Evolutionary conservation across 345 rosid species (phyloP).

Genomic region (Raphanus raphanistrum): DNA sequence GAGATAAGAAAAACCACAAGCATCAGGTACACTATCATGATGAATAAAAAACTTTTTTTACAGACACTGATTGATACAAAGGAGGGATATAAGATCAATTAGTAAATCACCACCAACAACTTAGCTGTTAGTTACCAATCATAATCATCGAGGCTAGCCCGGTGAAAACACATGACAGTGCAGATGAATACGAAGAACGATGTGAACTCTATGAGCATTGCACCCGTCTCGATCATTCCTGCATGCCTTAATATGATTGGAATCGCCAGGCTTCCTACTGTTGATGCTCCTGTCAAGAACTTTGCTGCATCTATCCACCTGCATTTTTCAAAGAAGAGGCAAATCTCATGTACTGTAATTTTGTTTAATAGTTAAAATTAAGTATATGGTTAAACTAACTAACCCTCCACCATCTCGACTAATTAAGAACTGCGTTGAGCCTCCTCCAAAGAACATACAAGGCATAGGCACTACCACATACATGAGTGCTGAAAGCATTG

Average conservation of each 20-base stretch:
- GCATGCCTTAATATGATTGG: conserved; percentile 94
- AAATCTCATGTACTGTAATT: not conserved
- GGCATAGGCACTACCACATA: conserved; percentile 96
- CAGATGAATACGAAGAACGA: conserved; percentile 90
- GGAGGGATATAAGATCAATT: conserved; percentile 18
- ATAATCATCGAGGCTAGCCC: conserved; percentile 75
- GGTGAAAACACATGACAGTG: conserved; percentile 92
- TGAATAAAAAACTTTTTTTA: conserved; percentile 18
- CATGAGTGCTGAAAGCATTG: conserved; percentile 97
- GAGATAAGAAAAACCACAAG: not conserved
- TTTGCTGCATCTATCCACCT: conserved; percentile 99
- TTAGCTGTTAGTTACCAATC: conserved; percentile 71
- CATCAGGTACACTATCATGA: conserved; percentile 18
- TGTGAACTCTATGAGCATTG: conserved; percentile 93
- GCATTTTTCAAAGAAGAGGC: not conserved
- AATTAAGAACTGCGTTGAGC: conserved; percentile 78
- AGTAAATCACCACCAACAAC: conserved; percentile 5
- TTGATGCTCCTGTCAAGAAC: conserved; percentile 86
- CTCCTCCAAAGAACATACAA: conserved; percentile 96
- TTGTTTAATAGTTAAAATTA: not conserved
- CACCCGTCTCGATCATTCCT: conserved; percentile 82
- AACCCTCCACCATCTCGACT: conserved; percentile 98
- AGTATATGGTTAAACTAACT: conserved; percentile 35
- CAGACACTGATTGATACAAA: conserved; percentile 25
- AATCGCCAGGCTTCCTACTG: conserved; percentile 86